Evolutionary conservation across 495 filamentous ascomycete species (phyloP).

Genomic region (Hyphodiscus hymeniophilus): DNA sequence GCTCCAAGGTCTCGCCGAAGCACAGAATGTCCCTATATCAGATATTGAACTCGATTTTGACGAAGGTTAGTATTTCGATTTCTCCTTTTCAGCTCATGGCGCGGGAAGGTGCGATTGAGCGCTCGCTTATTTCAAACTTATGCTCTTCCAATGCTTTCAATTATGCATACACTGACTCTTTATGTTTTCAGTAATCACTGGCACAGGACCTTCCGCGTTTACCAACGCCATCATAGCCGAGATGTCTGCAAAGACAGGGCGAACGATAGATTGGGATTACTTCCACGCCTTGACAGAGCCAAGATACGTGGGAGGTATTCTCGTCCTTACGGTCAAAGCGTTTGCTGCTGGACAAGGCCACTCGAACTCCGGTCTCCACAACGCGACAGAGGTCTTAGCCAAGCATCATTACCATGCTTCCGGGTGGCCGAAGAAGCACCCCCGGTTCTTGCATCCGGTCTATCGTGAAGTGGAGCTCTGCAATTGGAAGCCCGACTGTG

Average conservation of each 20-base stretch:
- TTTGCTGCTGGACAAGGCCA: constrained; percentile 59
- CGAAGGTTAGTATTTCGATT: constrained; percentile 24
- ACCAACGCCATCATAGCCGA: constrained; percentile 51
- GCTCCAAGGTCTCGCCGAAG: constrained; percentile 44
- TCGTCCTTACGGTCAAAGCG: constrained; percentile 54
- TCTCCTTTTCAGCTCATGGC: no score
- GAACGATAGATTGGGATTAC: constrained; percentile 33
- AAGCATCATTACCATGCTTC: constrained; percentile 60
- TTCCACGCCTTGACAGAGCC: constrained; percentile 54
- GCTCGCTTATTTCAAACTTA: no score
- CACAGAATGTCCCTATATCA: constrained; percentile 42
- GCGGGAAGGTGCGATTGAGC: no score
- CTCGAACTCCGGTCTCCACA: constrained; percentile 55
- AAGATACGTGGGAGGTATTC: constrained; percentile 43
- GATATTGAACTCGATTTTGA: constrained; percentile 56
- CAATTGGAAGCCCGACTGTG: constrained; percentile 53
- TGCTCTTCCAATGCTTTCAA: no score
- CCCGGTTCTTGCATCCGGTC: constrained; percentile 48
- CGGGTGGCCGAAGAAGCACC: constrained; percentile 48
- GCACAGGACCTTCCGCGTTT: constrained; percentile 60
- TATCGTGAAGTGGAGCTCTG: constrained; percentile 55
- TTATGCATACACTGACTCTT: no score
- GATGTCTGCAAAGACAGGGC: constrained; percentile 32
- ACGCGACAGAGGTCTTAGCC: constrained; percentile 46
- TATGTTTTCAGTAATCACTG: constrained; percentile 46